Base-by-base conservation (phyloP, 2,329 filamentous ascomycete genomes). In the Phaeosphaeriaceae sp. region DNA sequence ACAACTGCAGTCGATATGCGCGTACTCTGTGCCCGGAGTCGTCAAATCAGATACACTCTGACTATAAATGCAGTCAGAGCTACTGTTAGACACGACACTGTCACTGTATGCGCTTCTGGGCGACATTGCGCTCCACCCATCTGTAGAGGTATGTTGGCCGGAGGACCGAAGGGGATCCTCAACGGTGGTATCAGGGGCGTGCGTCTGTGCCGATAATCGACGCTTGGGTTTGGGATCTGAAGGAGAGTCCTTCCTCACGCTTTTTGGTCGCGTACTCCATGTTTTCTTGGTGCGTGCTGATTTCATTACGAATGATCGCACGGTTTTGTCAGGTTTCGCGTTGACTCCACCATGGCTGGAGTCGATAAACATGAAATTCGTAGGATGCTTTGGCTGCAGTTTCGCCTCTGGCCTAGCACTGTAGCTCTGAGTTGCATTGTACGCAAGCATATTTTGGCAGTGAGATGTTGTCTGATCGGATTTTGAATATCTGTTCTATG, bases 281-380 rank as follows among this genome's bases (percentile, higher is more conserved):
- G 67, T 61, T 59, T 72, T 71, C 52, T 70, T 65, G 49, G 68
- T 66, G 21, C 74, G 64, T 17, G 72, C 74, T 32, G 69, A 68
- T 46, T 76, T 74, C 74, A 77, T 77, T 3, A 77, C 73, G 68
- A 76, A 76, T n/a, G 72, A 74, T 47, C 74, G 56, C 13, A 76
- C 72, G 9, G 64, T 63, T 55, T 69, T 72, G 46, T 75, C 64
- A 15, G 72, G 73, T 51, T 76, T 76, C 19, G 70, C 66, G 35
- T 72, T 73, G 17, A 67, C 56, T 10, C 71, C 73, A 40, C 70
- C 63, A 49, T 64, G 63, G 46, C 65, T 69, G 21, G 74, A 71
- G 50, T 77, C 73, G 40, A 77, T 74, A 64, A 77, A 77, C 68
- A 76, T 73, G 58, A 76, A 77, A 19, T 70, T 58, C 59, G 56